Conservation (phyloP, 805 yeast genomes). For the Maudiozyma pseudohumilis region DNA sequence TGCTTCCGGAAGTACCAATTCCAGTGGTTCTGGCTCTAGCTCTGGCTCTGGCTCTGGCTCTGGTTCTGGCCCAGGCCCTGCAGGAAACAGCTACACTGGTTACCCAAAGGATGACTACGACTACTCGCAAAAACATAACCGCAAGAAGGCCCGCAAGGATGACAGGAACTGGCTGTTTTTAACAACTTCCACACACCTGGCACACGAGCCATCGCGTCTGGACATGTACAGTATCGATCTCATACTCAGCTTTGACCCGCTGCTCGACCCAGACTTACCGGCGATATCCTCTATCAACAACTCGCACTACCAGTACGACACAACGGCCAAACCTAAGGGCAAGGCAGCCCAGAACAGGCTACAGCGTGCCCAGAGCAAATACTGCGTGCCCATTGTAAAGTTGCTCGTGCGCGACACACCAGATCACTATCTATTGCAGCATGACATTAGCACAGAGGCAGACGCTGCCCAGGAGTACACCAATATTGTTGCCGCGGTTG, state of each 20-base stretch:
- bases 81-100: constrained; percentile 11
- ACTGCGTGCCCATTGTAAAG: constrained; percentile 36
- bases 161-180: constrained; percentile 32
- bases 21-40: neutral
- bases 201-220: constrained; percentile 24
- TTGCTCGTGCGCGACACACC: constrained; percentile 37
- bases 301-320: constrained; percentile 2
- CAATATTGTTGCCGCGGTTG: constrained; percentile 22
- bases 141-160: constrained; percentile 7
- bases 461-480: constrained; percentile 12
- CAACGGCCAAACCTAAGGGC: constrained; percentile 8
- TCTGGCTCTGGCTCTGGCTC: neutral
- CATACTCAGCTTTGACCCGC: constrained; percentile 41
- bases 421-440: constrained; percentile 31
- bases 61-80: neutral
- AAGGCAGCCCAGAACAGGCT: too few species aligned
- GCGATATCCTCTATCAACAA: constrained; percentile 22
- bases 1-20: too few species aligned
- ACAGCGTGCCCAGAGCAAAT: constrained; percentile 4
- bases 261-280: constrained; percentile 26
- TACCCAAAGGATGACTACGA: constrained; percentile 23
- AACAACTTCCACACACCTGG: constrained; percentile 38
- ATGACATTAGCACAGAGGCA: constrained; percentile 8
- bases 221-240: constrained; percentile 33
- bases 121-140: constrained; percentile 13